A percentile compares a stretch with the other conserved stretches of the same genome.
Evolutionary conservation across 192 early-diverging fungal species (phyloP).

Genomic region (Umbelopsis vinacea): DNA sequence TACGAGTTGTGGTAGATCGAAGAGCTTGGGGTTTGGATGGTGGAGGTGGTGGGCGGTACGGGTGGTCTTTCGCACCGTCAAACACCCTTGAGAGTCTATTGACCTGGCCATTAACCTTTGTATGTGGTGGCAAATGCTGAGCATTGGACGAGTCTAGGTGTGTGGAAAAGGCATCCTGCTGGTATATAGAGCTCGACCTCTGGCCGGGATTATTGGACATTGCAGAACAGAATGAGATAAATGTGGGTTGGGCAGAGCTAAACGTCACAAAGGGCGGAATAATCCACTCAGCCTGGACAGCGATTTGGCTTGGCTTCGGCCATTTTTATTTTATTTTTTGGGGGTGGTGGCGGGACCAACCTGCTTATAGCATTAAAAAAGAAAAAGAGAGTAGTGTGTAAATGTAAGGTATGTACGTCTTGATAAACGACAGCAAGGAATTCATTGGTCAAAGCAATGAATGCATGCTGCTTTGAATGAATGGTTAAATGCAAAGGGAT

Average conservation of each 20-base stretch:
- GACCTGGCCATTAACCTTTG: conserved; percentile 16
- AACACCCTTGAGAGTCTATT: conserved; percentile 37
- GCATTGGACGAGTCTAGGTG: conserved; percentile 6
- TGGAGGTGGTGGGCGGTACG: conserved; percentile 13
- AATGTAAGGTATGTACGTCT: too few relatives aligned
- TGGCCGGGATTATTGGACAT: conserved; percentile 21
- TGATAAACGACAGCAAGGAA: neutral
- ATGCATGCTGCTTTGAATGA: neutral
- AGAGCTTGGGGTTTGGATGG: conserved; percentile 31
- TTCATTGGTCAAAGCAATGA: neutral
- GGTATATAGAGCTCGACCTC: conserved; percentile 29
- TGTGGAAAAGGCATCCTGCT: conserved; percentile 22
- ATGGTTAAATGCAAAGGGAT: neutral
- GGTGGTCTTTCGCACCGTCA: neutral
- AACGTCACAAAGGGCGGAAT: conserved; percentile 3
- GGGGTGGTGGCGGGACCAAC: too few relatives aligned
- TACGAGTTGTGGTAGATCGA: neutral
- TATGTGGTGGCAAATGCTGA: neutral
- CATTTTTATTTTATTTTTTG: neutral
- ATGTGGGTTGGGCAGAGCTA: neutral
- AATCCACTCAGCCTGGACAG: neutral
- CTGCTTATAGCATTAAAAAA: too few relatives aligned
- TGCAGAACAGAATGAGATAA: conserved; percentile 1
- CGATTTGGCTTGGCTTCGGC: neutral
- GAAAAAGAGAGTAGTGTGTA: too few relatives aligned